Percentiles rank a stretch among this genome's conserved stretches.
Conservation (phyloP, 495 filamentous ascomycete genomes). For the Xylaria curta region DNA sequence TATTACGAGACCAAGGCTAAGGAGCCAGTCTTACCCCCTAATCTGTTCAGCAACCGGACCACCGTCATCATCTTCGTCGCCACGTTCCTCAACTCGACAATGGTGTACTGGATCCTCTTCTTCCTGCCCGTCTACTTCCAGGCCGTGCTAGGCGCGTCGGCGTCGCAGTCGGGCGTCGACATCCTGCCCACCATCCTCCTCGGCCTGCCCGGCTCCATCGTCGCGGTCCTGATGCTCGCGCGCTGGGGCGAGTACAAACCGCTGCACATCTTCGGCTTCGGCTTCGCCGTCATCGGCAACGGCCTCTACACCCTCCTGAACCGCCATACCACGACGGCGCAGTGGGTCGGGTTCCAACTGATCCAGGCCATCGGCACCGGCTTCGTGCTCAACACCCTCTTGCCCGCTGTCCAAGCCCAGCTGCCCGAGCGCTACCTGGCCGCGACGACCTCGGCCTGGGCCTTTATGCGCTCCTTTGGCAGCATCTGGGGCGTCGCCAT, state of each 20-base stretch:
- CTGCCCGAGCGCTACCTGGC: conserved; percentile 30
- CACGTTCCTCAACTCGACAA: conserved; percentile 19
- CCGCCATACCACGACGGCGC: conserved; percentile 35
- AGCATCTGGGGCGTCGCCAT: neutral
- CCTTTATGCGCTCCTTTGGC: neutral
- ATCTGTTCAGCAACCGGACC: conserved; percentile 26
- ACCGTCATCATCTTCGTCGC: conserved; percentile 5
- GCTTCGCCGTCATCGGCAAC: conserved; percentile 43
- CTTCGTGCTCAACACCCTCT: conserved; percentile 31
- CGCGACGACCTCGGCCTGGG: too few relatives aligned
- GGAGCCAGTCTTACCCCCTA: conserved; percentile 20
- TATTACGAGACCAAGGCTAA: conserved; percentile 20
- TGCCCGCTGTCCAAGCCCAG: conserved; percentile 43
- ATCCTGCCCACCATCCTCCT: conserved; percentile 42
- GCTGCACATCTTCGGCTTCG: conserved; percentile 44
- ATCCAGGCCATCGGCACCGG: conserved; percentile 35
- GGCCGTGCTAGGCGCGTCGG: conserved; percentile 33
- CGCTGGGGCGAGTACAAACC: conserved; percentile 48
- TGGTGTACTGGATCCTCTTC: conserved; percentile 40
- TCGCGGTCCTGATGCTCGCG: conserved; percentile 40
- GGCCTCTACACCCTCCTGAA: conserved; percentile 47
- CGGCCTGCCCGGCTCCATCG: conserved; percentile 35
- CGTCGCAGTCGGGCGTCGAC: conserved; percentile 40
- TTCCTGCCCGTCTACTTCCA: conserved; percentile 54
- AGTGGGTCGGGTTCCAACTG: conserved; percentile 38